A percentile compares a stretch with the other conserved stretches of the same genome.
Evolutionary conservation across 805 yeast species (phyloP).

Genomic region (Soucietia sequanensis): DNA sequence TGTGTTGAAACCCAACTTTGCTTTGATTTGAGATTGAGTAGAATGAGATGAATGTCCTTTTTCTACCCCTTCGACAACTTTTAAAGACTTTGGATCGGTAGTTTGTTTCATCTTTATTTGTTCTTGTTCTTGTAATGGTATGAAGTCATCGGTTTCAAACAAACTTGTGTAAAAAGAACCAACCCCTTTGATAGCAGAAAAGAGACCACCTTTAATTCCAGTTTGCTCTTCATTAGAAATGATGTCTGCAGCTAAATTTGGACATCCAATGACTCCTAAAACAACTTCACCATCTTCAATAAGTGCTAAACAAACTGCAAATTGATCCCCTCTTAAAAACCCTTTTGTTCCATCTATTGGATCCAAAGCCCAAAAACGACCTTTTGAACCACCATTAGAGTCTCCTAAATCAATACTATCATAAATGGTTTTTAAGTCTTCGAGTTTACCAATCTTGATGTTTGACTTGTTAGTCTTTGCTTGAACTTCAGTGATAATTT

Average conservation of each 20-base stretch:
- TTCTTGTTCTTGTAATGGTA: slow-evolving; percentile 27
- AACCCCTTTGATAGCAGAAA: slow-evolving; percentile 62
- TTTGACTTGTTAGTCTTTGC: slow-evolving; percentile 32
- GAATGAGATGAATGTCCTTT: slow-evolving; percentile 92
- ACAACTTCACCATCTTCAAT: slow-evolving; percentile 82
- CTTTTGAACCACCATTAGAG: slow-evolving; percentile 72
- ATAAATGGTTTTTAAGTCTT: slow-evolving; percentile 48
- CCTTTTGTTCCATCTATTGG: slow-evolving; percentile 99
- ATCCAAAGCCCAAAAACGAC: slow-evolving; percentile 95
- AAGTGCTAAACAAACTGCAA: slow-evolving; percentile 91
- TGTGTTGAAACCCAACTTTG: slow-evolving; percentile 41
- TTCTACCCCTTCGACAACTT: slow-evolving; percentile 92
- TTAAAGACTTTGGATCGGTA: slow-evolving; percentile 46
- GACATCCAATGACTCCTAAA: slow-evolving; percentile 95
- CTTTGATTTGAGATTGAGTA: slow-evolving; percentile 75
- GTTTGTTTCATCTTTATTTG: slow-evolving; percentile 54
- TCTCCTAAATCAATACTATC: slow-evolving; percentile 76
- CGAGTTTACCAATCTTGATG: slow-evolving; percentile 40
- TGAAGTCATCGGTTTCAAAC: slow-evolving; percentile 33
- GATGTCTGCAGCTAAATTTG: slow-evolving; percentile 68
- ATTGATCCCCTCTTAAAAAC: slow-evolving; percentile 92
- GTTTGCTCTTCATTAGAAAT: slow-evolving; percentile 30
- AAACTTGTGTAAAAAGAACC: slow-evolving; percentile 62
- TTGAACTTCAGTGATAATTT: slow-evolving; percentile 57
- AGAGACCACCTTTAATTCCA: slow-evolving; percentile 64